Evolutionary conservation across 306 rosid genomes (phyloP).

Genomic region (Prunus kanzakura): DNA sequence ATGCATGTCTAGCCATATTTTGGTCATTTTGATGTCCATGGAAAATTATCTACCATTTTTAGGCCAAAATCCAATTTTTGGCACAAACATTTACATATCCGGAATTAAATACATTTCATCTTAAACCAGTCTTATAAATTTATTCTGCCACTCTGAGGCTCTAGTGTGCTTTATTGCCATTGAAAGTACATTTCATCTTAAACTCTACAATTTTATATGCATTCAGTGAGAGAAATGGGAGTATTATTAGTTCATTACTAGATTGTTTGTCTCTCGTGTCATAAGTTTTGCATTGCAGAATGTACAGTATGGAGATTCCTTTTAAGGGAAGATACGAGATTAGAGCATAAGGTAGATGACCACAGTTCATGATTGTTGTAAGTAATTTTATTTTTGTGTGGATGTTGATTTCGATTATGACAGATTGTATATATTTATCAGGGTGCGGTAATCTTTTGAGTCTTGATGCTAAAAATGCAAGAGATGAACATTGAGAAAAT

Average conservation of each 20-base stretch:
- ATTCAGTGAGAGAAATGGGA: not conserved
- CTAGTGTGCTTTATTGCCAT: not conserved
- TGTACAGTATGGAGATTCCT: not conserved
- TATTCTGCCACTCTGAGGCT: not conserved
- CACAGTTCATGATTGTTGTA: not conserved
- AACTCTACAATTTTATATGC: not conserved
- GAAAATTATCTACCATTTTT: no score
- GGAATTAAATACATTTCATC: no score
- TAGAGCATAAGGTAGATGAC: constrained; percentile 12
- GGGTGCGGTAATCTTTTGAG: no score
- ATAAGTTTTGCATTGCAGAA: not conserved
- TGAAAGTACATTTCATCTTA: not conserved
- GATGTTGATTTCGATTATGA: no score
- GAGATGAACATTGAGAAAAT: no score
- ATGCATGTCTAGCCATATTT: no score
- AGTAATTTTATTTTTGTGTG: not conserved
- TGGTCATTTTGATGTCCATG: no score
- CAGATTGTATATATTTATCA: no score
- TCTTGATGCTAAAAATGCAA: no score
- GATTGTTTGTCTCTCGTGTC: not conserved
- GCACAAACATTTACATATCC: no score
- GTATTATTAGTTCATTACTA: not conserved
- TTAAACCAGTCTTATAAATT: not conserved
- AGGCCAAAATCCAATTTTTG: no score
- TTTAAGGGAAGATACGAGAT: constrained; percentile 30